Evolutionary conservation across 2,329 filamentous ascomycete species (phyloP).

Genomic region (Chrysosporium queenslandicum): DNA sequence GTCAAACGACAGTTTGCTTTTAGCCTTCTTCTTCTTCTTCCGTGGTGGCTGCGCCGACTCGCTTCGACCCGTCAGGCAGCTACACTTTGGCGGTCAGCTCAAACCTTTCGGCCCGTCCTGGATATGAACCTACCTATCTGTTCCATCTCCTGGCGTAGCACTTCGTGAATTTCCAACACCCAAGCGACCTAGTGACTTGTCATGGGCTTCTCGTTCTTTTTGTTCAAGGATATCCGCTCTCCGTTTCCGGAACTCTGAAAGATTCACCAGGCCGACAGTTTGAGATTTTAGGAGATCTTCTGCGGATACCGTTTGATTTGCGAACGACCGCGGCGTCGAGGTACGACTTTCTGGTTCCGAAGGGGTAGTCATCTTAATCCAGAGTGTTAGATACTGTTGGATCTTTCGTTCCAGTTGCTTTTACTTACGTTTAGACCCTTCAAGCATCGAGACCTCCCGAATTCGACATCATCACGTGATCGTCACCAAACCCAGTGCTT

Average conservation of each 20-base stretch:
- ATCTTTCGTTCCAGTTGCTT: too few species aligned
- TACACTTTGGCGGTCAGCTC: constrained; percentile 49
- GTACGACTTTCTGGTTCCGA: constrained; percentile 33
- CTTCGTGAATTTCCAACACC: constrained; percentile 40
- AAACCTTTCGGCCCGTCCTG: neutral
- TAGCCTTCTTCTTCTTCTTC: constrained; percentile 53
- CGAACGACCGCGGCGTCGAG: constrained; percentile 50
- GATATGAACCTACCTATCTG: constrained; percentile 47
- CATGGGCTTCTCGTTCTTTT: constrained; percentile 70
- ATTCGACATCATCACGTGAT: neutral
- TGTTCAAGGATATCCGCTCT: constrained; percentile 88
- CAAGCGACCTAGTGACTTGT: constrained; percentile 44
- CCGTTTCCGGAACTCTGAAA: constrained; percentile 91
- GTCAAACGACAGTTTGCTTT: constrained; percentile 51
- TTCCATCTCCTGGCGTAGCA: constrained; percentile 42
- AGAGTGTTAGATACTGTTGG: too few species aligned
- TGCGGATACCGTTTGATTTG: constrained; percentile 62
- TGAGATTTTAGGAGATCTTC: constrained; percentile 74
- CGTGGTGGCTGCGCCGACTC: constrained; percentile 36
- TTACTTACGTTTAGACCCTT: too few species aligned
- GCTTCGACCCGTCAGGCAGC: constrained; percentile 41
- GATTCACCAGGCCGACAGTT: constrained; percentile 81
- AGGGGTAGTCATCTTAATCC: constrained; percentile 14
- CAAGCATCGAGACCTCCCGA: too few species aligned
- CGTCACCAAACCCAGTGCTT: too few species aligned